Conservation (phyloP, 208 protist genomes). For the Acanthamoeba castellanii region DNA sequence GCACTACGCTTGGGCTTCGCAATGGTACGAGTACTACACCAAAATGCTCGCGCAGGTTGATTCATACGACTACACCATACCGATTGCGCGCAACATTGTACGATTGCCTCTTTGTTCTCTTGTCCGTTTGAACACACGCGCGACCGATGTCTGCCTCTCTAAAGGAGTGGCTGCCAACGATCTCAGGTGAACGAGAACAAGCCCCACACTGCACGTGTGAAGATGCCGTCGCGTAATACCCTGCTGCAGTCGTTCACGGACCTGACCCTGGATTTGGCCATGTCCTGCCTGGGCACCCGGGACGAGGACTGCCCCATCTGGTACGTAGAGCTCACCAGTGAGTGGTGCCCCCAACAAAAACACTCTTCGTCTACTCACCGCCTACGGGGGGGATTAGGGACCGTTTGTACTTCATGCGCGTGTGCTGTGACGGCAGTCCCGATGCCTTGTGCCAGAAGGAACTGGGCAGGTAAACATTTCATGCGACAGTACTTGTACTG, state of each 20-base stretch:
- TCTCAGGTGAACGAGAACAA: background rate
- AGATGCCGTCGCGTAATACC: slow-evolving; percentile 1
- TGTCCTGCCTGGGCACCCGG: slow-evolving; percentile 42
- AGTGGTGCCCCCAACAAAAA: background rate
- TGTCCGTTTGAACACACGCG: background rate
- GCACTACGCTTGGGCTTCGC: slow-evolving; percentile 69
- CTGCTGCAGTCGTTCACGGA: background rate
- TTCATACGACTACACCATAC: background rate
- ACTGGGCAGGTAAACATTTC: slow-evolving; percentile 12
- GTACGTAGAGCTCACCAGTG: background rate
- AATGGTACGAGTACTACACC: slow-evolving; percentile 68
- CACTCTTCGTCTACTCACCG: background rate
- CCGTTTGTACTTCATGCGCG: background rate
- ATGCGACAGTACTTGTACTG: no score
- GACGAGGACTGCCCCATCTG: slow-evolving; percentile 65
- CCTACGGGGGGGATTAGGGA: background rate
- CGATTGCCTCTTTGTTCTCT: background rate
- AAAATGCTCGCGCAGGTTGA: background rate
- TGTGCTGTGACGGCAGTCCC: slow-evolving; percentile 41
- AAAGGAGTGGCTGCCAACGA: background rate
- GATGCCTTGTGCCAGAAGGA: background rate
- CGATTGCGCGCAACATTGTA: slow-evolving; percentile 15
- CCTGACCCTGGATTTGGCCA: background rate
- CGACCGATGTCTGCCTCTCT: background rate
- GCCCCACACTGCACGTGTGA: background rate